Base-by-base conservation (phyloP, 2,329 filamentous ascomycete genomes). In the Penicillium crustosum region DNA sequence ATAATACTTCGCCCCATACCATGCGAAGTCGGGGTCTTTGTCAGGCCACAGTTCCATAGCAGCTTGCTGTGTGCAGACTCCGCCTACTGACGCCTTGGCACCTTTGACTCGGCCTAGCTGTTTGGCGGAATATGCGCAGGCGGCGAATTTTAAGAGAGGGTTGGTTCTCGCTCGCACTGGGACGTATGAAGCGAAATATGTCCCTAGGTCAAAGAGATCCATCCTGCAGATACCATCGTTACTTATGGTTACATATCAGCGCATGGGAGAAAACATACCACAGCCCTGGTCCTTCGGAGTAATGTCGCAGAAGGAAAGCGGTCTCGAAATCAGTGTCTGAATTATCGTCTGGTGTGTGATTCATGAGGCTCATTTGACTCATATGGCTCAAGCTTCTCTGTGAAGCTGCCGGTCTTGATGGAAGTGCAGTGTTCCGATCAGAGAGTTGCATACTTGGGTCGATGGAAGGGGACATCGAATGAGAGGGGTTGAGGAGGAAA, bases 1-100 rank as follows among this genome's bases (percentile, higher is more conserved):
- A 72, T 87, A 87, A 68, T 87, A 86, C 56, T 85, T 83, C 1
- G 84, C 82, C 2, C 82, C 83, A 60, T 82, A 82, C 73, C 85
- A 86, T 58, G 78, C 80, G 82, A 85, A 87, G 62, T 87, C 82
- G 21, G 75, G 71, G 10, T 75, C 72, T 6, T 76, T 72, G 36
- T 80, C 78, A 33, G 81, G 79, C 68, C 81, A 83, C 7, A 80
- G 61, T 66, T 85, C 82, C 78, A 83, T 84, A 13, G 75, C 75
- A 12, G 82, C 79, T 63, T 81, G 82, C 23, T 68, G 71, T 2
- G 68, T 65, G 49, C 68, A 72, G 23, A 79, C 78, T 6, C 79
- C 81, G 45, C 82, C 79, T 55, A 80, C 72, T 36, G 79, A 72
- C 4, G 81, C 78, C 60, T 83, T 84, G 31, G 71, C 73, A 3